Conservation (phyloP, 257 asterid genomes). For the Linaria vulgaris region DNA sequence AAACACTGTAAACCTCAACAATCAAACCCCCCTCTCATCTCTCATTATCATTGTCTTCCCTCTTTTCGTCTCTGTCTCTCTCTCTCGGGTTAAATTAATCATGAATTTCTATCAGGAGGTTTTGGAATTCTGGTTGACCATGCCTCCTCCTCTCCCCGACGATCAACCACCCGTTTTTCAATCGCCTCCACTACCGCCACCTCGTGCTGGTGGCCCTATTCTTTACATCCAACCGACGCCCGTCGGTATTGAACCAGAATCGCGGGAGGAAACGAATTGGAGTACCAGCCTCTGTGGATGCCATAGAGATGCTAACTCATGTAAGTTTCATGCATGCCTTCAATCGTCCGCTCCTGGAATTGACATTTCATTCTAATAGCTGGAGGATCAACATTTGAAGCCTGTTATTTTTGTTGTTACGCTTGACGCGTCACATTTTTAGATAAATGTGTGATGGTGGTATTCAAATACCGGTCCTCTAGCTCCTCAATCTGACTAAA, state of each 20-base stretch:
- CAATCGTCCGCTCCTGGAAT: too few species aligned
- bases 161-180: background rate
- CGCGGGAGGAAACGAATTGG: background rate
- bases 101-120: background rate
- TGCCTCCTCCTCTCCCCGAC: background rate
- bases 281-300: background rate
- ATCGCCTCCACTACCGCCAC: background rate
- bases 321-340: too few species aligned
- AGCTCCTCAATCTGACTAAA: too few species aligned
- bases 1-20: background rate
- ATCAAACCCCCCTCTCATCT: background rate
- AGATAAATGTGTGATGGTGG: too few species aligned
- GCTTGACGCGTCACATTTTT: too few species aligned
- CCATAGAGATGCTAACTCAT: background rate
- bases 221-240: background rate
- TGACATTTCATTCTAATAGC: too few species aligned
- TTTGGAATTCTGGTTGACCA: background rate
- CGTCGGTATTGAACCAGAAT: background rate
- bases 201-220: background rate
- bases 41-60: background rate
- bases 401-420: too few species aligned
- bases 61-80: background rate
- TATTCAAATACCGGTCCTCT: too few species aligned
- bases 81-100: background rate
- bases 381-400: too few species aligned